Conservation (phyloP, 2,329 filamentous ascomycete genomes). For the Massarina eburnea region DNA sequence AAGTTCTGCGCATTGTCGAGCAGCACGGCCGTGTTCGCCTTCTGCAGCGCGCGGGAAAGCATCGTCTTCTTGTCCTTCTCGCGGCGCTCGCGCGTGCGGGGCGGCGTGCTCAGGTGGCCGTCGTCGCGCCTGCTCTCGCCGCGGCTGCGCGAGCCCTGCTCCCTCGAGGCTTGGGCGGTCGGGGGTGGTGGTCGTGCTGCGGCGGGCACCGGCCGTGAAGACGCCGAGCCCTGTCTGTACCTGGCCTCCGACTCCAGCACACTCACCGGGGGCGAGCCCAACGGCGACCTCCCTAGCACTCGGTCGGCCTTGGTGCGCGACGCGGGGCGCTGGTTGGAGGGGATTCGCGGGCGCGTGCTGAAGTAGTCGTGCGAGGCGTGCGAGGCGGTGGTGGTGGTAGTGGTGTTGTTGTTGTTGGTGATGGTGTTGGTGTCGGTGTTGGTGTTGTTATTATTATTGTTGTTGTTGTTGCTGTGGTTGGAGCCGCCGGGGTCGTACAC, state of each 20-base stretch:
- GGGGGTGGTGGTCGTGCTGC: constrained; percentile 26
- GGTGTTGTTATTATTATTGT: constrained; percentile 32
- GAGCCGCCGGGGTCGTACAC: constrained; percentile 35
- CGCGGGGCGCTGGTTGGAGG: constrained; percentile 24
- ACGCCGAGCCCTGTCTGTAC: constrained; percentile 22
- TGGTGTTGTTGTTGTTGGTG: constrained; percentile 39
- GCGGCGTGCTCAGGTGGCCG: constrained; percentile 32
- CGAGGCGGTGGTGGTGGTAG: constrained; percentile 29
- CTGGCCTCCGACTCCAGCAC: constrained; percentile 34
- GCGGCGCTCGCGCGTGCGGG: constrained; percentile 45
- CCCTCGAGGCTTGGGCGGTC: constrained; percentile 18
- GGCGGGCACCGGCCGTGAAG: constrained; percentile 11
- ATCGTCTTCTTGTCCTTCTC: constrained; percentile 77
- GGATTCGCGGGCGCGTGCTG: constrained; percentile 22
- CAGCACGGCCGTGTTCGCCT: constrained; percentile 92
- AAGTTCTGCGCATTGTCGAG: constrained; percentile 96
- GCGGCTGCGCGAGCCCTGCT: constrained; percentile 23
- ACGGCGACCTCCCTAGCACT: constrained; percentile 34
- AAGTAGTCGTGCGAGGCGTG: constrained; percentile 43
- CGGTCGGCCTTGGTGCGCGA: constrained; percentile 34
- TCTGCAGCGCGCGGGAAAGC: constrained; percentile 92
- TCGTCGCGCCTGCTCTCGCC: constrained; percentile 40
- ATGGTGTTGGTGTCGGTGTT: constrained; percentile 18
- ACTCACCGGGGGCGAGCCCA: constrained; percentile 37
- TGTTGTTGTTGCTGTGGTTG: constrained; percentile 20